Conservation (phyloP, 148 eudicot species). For the Spergularia marina region DNA sequence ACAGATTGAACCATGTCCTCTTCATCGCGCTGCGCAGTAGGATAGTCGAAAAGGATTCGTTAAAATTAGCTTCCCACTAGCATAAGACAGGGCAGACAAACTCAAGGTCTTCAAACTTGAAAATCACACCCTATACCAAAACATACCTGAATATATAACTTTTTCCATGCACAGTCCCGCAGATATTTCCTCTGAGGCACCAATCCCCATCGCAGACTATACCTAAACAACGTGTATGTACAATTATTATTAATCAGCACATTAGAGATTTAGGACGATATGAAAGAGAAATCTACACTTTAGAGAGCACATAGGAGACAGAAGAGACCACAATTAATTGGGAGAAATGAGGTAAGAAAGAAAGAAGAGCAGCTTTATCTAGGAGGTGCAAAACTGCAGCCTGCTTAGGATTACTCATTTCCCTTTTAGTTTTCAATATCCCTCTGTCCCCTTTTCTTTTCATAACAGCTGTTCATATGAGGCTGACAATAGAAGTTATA, state of each 20-base stretch:
- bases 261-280: background rate
- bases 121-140: background rate
- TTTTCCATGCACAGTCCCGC: slow-evolving; percentile 93
- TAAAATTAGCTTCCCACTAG: background rate
- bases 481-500: too few species aligned
- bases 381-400: background rate
- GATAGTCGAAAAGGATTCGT: background rate
- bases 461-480: too few species aligned
- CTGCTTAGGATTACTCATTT: background rate
- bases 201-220: slow-evolving; percentile 88
- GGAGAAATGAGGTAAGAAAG: background rate
- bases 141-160: slow-evolving; percentile 75
- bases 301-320: background rate
- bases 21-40: slow-evolving; percentile 69
- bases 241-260: background rate
- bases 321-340: background rate
- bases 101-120: background rate
- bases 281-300: background rate
- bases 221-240: slow-evolving; percentile 38
- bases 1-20: slow-evolving; percentile 85
- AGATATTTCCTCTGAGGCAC: slow-evolving; percentile 50
- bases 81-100: background rate
- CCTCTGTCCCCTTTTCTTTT: background rate
- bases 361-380: background rate
- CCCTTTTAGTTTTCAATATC: background rate